Percentiles rank a stretch among this genome's conserved stretches.
phyloP scores from a whole-genome alignment of 441 rosid species.

The Croton laevigatus region DNA sequence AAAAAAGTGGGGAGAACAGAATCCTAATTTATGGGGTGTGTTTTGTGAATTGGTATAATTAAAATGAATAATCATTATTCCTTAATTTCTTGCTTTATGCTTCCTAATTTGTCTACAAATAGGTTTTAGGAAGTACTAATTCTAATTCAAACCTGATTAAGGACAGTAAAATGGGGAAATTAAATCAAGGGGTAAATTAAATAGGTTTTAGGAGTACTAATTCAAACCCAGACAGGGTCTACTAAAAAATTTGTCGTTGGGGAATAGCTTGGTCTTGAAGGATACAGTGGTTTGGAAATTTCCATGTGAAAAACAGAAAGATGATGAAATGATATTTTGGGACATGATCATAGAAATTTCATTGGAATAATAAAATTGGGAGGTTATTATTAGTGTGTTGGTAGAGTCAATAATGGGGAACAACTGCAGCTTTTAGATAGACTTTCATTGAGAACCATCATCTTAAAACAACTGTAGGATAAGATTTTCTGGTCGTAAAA shows the following conservation, averaged over 20 bases:
- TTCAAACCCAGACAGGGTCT: too few species aligned
- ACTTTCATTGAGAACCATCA: not conserved
- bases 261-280: too few species aligned
- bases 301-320: not conserved
- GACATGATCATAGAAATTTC: not conserved
- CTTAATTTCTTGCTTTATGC: slow-evolving; percentile 15
- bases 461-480: not conserved
- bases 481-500: not conserved
- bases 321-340: not conserved
- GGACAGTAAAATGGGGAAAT: too few species aligned
- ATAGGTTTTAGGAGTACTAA: too few species aligned
- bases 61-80: not conserved
- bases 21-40: slow-evolving; percentile 1
- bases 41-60: not conserved
- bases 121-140: not conserved
- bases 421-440: slow-evolving; percentile 1
- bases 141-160: not conserved
- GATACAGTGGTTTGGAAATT: too few species aligned
- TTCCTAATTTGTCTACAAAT: slow-evolving; percentile 1
- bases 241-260: too few species aligned
- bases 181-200: too few species aligned
- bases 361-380: not conserved
- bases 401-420: not conserved
- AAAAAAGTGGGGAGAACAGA: too few species aligned
- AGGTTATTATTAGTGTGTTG: not conserved